These are phyloP conservation scores for Verticillium nubilum DNA, from an alignment of 2,329 filamentous ascomycete species.

Conservation along the genomic window DNA sequence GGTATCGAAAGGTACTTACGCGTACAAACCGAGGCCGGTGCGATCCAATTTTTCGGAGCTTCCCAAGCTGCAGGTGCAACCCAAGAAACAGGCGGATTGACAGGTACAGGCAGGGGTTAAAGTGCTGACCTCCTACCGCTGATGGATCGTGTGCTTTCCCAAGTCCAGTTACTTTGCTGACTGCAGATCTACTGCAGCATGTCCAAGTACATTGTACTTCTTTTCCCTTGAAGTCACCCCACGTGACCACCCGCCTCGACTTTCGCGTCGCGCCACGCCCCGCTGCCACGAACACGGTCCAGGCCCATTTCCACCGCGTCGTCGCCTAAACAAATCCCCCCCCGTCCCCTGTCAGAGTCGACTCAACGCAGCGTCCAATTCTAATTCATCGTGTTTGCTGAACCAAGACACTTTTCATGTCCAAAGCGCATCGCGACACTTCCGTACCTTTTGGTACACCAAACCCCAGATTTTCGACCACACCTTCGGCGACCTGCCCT, in stretches of 20 bases:
- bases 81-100: background rate
- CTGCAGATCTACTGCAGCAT: no score
- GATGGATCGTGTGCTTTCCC: background rate
- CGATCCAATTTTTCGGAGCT: background rate
- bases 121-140: background rate
- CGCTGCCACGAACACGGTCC: background rate
- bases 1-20: no score
- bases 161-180: background rate
- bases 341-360: background rate
- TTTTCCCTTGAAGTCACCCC: no score
- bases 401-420: background rate
- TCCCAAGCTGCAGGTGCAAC: background rate
- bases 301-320: background rate
- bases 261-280: background rate
- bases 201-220: background rate
- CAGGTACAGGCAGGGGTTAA: background rate
- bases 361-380: background rate
- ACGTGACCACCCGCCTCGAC: background rate
- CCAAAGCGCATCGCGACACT: background rate
- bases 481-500: background rate
- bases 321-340: background rate
- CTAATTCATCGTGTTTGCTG: background rate
- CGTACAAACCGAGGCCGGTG: no score
- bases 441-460: background rate
- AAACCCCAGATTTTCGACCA: background rate